These are phyloP conservation scores for Phaseolus coccineus DNA, from an alignment of 331 rosid species.

Conservation along the genomic window DNA sequence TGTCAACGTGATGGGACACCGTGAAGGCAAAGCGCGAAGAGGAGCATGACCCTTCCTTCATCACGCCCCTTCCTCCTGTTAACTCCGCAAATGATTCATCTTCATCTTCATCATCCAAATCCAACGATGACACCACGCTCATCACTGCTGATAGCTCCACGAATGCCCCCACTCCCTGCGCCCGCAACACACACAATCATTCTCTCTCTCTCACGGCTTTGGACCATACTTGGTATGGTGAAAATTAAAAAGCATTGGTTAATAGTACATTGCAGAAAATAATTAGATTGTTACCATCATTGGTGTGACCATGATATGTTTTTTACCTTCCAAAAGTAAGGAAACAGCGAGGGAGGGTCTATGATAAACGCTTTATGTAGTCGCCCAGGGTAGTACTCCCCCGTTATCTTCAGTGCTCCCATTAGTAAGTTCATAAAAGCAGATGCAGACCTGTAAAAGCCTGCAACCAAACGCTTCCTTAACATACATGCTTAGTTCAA, in stretches of 20 bases:
- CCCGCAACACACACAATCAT: constrained; percentile 3
- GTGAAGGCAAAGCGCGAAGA: constrained; percentile 77
- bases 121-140: constrained; percentile 66
- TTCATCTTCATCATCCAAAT: constrained; percentile 56
- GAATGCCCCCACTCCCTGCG: constrained; percentile 80
- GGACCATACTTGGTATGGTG: no score
- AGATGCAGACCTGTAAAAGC: constrained; percentile 80
- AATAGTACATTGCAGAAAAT: background rate
- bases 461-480: constrained; percentile 44
- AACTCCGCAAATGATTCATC: background rate
- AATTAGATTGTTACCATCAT: background rate
- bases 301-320: no score
- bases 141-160: constrained; percentile 71
- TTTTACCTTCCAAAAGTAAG: constrained; percentile 78
- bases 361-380: constrained; percentile 68
- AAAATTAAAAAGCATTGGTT: no score
- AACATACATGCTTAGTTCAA: background rate
- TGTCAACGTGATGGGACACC: constrained; percentile 76
- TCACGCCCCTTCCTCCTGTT: background rate
- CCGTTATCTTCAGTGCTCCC: constrained; percentile 69
- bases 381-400: constrained; percentile 68
- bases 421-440: constrained; percentile 68
- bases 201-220: background rate
- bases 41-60: background rate
- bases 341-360: constrained; percentile 74